Percentiles rank a stretch among this genome's conserved stretches.
These are phyloP conservation scores for Acidomyces sp. DNA, from an alignment of 495 filamentous ascomycete species.

Conservation along the genomic window DNA sequence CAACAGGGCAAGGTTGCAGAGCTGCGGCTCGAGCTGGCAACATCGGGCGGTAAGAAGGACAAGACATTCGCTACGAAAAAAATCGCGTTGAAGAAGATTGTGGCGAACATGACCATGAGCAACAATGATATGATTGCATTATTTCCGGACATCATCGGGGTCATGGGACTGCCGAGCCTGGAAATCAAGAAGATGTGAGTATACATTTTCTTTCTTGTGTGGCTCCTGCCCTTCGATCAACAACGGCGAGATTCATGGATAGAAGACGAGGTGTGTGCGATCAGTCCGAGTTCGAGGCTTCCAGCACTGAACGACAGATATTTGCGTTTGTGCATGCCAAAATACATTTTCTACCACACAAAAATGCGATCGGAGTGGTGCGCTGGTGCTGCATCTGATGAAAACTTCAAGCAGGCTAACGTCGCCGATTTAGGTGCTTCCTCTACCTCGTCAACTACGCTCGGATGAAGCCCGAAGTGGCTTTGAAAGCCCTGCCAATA, in stretches of 20 bases:
- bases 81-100: conserved; percentile 98
- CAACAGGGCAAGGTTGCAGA: conserved; percentile 96
- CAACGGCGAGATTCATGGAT: not conserved
- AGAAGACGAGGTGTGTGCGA: no score
- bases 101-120: conserved; percentile 99
- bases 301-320: no score
- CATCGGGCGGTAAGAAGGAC: conserved; percentile 90
- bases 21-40: conserved; percentile 85
- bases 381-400: no score
- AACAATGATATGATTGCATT: conserved; percentile 99
- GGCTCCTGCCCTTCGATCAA: no score
- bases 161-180: conserved; percentile 84
- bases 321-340: no score
- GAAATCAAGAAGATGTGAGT: conserved; percentile 99
- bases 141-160: conserved; percentile 87
- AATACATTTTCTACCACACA: no score
- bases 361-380: no score
- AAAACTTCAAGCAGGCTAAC: no score
- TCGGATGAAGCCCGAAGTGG: conserved; percentile 85
- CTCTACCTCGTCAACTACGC: conserved; percentile 95
- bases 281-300: no score
- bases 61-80: conserved; percentile 96
- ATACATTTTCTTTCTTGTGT: not conserved
- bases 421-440: conserved; percentile 68
- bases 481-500: conserved; percentile 81